Evolutionary conservation across 1,139 yeast species (phyloP), one percentile per base, ranked within the genome.

Genomic region (Suhomyces maxii): DNA sequence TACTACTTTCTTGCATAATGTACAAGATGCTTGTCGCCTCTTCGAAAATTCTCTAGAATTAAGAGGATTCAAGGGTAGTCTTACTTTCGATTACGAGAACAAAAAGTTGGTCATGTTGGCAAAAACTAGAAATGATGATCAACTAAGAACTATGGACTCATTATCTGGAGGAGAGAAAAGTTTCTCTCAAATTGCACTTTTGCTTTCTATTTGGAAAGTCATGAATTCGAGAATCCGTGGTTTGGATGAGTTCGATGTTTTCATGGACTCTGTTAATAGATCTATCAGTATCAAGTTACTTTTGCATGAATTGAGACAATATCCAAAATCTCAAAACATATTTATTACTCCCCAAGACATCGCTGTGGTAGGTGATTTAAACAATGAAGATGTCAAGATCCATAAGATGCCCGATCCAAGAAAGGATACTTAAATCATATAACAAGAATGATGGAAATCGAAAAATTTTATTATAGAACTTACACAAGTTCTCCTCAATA

Each of bases 141-240:
- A 76, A 36, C 73, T 79, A 40, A 74, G 97, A 56, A 83, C 86
- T 36, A 89, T 89, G 11, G 89, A 84, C 52, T 86, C 97, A 0
- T 76, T 93, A 33, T 89, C 97, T 1, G 99, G 99, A 35, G 99
- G 99, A 38, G 99, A 95, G 62, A 91, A 91, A 63, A 89, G 97
- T 1, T 93, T 87, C 62, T 83, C 97, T 0, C 99, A 95, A 62
- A 84, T 93, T 53, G 89, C 97, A 0, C 76, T 95, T 48, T 69
- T 95, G 43, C 74, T 91, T 50, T 87, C 98, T 0, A 87, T 95
- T 39, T 95, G 99, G 99, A 83, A 83, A 52, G 85, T 89, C 26
- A 90, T 93, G 96, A 83, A 86, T 48, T 84, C 96, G 0, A 81
- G 86, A 49, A 79, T 95, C 23, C 79, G 96, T 50, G 98, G 97